phyloP scores from a whole-genome alignment of 257 asterid genomes.

The Solanum tarijense region DNA sequence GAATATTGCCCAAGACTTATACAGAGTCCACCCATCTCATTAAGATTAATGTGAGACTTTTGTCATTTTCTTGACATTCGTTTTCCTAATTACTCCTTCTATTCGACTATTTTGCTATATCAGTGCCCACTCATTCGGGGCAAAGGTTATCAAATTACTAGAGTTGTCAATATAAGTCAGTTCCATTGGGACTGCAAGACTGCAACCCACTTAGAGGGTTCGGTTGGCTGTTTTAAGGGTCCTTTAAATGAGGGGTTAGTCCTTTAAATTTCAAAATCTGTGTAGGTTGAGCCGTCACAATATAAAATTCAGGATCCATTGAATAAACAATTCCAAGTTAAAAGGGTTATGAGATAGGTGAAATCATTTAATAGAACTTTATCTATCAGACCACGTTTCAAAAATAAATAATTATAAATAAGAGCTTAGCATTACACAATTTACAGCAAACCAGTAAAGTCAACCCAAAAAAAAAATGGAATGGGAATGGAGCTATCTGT shows the following conservation, averaged over 20 bases:
- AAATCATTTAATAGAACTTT: too few species aligned
- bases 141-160: not conserved
- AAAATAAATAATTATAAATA: too few species aligned
- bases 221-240: not conserved
- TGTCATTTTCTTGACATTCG: too few species aligned
- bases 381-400: too few species aligned
- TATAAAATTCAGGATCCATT: not conserved
- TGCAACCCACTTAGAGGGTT: not conserved
- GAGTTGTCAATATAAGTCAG: not conserved
- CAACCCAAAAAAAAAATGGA: not conserved
- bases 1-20: too few species aligned
- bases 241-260: not conserved
- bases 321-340: not conserved
- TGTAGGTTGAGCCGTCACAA: not conserved
- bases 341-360: too few species aligned
- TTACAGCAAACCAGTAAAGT: not conserved
- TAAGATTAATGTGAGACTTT: too few species aligned
- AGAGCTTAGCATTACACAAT: not conserved
- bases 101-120: not conserved
- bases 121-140: not conserved
- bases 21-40: too few species aligned
- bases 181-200: not conserved
- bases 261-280: too few species aligned
- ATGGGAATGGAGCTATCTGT: constrained; percentile 15
- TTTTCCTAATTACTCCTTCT: not conserved